A percentile compares a stretch with the other conserved stretches of the same genome.
Evolutionary conservation across 2,329 filamentous ascomycete genomes (phyloP).

Genomic region (Ramularia endophylla): DNA sequence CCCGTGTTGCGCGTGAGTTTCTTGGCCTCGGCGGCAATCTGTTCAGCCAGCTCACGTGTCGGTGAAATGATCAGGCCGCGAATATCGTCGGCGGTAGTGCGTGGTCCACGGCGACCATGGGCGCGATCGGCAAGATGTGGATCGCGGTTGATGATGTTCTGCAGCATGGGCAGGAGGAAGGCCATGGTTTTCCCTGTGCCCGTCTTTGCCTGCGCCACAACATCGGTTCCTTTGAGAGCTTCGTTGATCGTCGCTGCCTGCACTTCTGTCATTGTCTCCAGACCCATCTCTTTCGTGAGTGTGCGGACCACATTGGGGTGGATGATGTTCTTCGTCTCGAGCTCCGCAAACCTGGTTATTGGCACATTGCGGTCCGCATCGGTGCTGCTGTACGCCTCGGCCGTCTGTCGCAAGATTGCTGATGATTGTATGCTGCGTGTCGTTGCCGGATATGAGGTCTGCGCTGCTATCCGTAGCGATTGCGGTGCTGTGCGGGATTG

Average conservation of each 20-base stretch:
- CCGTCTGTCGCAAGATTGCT: slow-evolving; percentile 31
- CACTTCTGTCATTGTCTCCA: slow-evolving; percentile 87
- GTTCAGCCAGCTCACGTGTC: slow-evolving; percentile 58
- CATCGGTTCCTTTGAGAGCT: slow-evolving; percentile 71
- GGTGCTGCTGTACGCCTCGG: slow-evolving; percentile 15
- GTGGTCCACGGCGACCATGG: slow-evolving; percentile 42
- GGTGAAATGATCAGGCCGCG: slow-evolving; percentile 57
- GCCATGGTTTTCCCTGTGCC: slow-evolving; percentile 76
- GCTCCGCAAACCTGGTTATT: slow-evolving; percentile 41
- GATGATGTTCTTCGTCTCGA: slow-evolving; percentile 46
- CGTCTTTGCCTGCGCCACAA: slow-evolving; percentile 86
- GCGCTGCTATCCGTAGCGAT: slow-evolving; percentile 31
- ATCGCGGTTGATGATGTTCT: slow-evolving; percentile 65
- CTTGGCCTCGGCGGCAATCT: slow-evolving; percentile 64
- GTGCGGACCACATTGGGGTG: slow-evolving; percentile 59
- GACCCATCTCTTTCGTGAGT: slow-evolving; percentile 66
- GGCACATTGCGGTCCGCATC: slow-evolving; percentile 13
- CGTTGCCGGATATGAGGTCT: slow-evolving; percentile 31
- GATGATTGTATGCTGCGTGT: slow-evolving; percentile 31
- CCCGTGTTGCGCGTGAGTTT: slow-evolving; percentile 61
- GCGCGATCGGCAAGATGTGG: slow-evolving; percentile 50
- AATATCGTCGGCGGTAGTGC: slow-evolving; percentile 50
- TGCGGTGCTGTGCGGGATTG: slow-evolving; percentile 11
- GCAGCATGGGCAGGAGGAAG: slow-evolving; percentile 80
- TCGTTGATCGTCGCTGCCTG: slow-evolving; percentile 78